phyloP scores from a whole-genome alignment of 129 eudicot genomes.

The Flaveria brownii region DNA sequence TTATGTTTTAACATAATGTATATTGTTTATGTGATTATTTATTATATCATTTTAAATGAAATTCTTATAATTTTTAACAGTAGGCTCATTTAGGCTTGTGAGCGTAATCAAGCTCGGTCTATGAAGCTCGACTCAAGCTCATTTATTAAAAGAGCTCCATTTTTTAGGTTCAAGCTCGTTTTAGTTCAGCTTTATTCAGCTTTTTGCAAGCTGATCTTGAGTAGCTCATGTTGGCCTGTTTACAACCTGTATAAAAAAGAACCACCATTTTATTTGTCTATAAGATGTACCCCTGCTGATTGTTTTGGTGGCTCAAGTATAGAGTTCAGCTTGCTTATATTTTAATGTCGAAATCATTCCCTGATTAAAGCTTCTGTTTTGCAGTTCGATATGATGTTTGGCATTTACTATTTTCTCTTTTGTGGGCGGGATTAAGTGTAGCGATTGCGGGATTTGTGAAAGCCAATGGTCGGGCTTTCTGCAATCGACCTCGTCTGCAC shows the following conservation, averaged over 20 bases:
- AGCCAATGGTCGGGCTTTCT: slow-evolving; percentile 78
- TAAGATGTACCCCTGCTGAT: neutral
- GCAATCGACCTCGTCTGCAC: slow-evolving; percentile 80
- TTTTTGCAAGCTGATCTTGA: neutral
- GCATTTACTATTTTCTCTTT: slow-evolving; percentile 60
- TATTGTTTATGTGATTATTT: neutral
- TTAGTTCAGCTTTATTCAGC: neutral
- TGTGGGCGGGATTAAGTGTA: slow-evolving; percentile 82
- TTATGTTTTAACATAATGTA: neutral
- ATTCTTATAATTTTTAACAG: neutral
- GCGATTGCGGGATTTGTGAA: slow-evolving; percentile 67
- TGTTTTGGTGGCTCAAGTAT: slow-evolving; percentile 9
- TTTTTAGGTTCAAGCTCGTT: neutral
- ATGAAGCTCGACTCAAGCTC: neutral
- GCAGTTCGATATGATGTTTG: slow-evolving; percentile 60
- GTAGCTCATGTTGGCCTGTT: neutral
- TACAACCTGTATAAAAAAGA: neutral
- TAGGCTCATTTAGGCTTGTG: neutral
- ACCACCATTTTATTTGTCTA: neutral
- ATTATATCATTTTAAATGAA: neutral
- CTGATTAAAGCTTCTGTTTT: slow-evolving; percentile 20
- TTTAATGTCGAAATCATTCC: neutral
- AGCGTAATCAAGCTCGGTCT: neutral
- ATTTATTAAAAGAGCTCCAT: neutral
- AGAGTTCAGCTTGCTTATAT: neutral